Evolutionary conservation across 164 flowering plant species (phyloP).

Genomic region (Amborella trichopoda): DNA sequence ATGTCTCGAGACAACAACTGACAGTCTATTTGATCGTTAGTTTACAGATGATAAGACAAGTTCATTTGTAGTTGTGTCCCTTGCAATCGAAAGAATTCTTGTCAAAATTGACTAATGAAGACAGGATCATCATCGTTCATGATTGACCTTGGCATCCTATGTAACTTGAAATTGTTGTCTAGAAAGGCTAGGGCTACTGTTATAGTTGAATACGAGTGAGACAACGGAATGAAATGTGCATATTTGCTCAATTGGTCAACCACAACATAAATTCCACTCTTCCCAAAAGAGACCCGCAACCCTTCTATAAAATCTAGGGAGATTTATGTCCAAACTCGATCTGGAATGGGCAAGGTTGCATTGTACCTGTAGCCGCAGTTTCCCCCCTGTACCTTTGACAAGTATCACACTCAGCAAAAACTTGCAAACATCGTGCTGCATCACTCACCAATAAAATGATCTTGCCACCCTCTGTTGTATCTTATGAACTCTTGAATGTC

Average conservation of each 20-base stretch:
- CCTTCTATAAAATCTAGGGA: neutral
- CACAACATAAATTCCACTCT: neutral
- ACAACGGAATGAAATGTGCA: slow-evolving; percentile 4
- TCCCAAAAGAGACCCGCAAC: neutral
- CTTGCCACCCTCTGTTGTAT: too few relatives aligned
- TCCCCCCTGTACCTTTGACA: too few relatives aligned
- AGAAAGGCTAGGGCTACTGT: neutral
- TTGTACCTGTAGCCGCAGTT: too few relatives aligned
- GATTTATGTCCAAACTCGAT: slow-evolving; percentile 1
- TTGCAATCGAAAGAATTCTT: neutral
- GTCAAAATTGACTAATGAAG: slow-evolving; percentile 4
- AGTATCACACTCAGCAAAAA: too few relatives aligned
- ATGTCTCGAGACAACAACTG: too few relatives aligned
- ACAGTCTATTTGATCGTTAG: neutral
- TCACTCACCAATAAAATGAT: too few relatives aligned
- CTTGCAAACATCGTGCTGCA: too few relatives aligned
- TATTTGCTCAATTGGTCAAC: slow-evolving; percentile 6
- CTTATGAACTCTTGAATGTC: too few relatives aligned
- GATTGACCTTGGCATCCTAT: slow-evolving; percentile 2
- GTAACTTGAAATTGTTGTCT: neutral
- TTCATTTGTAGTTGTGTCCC: neutral
- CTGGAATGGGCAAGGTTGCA: slow-evolving; percentile 1
- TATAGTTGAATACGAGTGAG: slow-evolving; percentile 4
- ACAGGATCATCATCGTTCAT: slow-evolving; percentile 3
- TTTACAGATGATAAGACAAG: neutral